These are phyloP conservation scores for Flammula alnicola DNA, from an alignment of 1,284 basidiomycete genomes.

Conservation along the genomic window DNA sequence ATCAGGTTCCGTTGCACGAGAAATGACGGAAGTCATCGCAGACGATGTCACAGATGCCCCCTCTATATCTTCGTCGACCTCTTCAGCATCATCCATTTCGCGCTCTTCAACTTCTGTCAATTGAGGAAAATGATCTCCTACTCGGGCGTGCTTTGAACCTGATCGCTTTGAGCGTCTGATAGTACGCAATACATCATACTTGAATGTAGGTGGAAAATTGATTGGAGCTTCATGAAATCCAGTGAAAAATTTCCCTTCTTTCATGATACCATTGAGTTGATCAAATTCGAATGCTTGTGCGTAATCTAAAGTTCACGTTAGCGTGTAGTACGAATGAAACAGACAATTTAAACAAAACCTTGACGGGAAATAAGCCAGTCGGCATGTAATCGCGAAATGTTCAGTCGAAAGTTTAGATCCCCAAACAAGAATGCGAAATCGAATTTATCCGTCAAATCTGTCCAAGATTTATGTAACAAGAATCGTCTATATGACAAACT, in stretches of 20 bases:
- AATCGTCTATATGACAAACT: too few species aligned
- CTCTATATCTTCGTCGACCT: constrained; percentile 40
- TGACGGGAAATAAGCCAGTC: constrained; percentile 69
- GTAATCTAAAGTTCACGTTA: constrained; percentile 53
- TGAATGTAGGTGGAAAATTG: constrained; percentile 83
- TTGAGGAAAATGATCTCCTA: constrained; percentile 32
- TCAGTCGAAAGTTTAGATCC: constrained; percentile 80
- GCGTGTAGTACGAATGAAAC: neutral
- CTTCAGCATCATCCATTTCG: constrained; percentile 33
- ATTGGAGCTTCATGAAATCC: constrained; percentile 78
- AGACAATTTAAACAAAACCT: constrained; percentile 44
- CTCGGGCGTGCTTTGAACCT: constrained; percentile 39
- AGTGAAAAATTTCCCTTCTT: constrained; percentile 57
- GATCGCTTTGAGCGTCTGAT: constrained; percentile 53
- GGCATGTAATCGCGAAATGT: constrained; percentile 74
- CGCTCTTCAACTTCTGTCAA: constrained; percentile 46
- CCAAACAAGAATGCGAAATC: constrained; percentile 85
- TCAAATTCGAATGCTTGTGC: constrained; percentile 79
- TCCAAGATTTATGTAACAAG: constrained; percentile 11
- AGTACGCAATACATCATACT: constrained; percentile 74
- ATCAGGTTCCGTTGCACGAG: constrained; percentile 50
- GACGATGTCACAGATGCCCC: constrained; percentile 58
- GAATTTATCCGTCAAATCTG: constrained; percentile 82
- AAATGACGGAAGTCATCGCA: constrained; percentile 52
- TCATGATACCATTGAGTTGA: constrained; percentile 77